phyloP scores from a whole-genome alignment of 805 yeast species.

The Cyberlindnera mississippiensis region DNA sequence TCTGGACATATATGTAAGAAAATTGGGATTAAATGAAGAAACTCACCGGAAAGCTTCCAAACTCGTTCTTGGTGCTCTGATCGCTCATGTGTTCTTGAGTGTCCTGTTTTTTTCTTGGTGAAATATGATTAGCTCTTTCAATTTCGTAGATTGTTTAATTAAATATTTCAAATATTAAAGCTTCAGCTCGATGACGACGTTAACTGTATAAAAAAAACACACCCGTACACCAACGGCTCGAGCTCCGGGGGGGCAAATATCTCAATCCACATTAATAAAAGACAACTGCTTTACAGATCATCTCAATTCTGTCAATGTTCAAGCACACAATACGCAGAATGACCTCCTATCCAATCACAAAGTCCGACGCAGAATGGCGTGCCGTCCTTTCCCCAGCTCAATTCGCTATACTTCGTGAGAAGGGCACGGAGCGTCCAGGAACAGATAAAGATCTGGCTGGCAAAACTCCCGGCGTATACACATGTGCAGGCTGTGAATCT shows the following conservation, averaged over 20 bases:
- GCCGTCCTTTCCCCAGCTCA: slow-evolving; percentile 75
- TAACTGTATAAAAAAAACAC: too few relatives aligned
- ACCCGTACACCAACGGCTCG: not conserved
- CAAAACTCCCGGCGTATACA: slow-evolving; percentile 57
- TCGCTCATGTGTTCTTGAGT: not conserved
- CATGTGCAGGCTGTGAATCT: slow-evolving; percentile 80
- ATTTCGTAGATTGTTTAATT: too few relatives aligned
- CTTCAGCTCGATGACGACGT: too few relatives aligned
- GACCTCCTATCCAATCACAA: slow-evolving; percentile 18
- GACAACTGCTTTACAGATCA: too few relatives aligned
- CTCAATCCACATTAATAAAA: not conserved
- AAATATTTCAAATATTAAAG: too few relatives aligned
- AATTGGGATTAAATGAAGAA: not conserved
- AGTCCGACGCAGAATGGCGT: slow-evolving; percentile 65
- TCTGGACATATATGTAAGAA: too few relatives aligned
- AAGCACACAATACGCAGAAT: slow-evolving; percentile 4
- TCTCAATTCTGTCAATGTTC: too few relatives aligned
- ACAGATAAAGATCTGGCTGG: slow-evolving; percentile 41
- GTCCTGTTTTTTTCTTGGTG: not conserved
- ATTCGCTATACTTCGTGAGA: slow-evolving; percentile 69
- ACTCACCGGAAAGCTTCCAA: slow-evolving; percentile 26
- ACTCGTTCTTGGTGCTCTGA: slow-evolving; percentile 2
- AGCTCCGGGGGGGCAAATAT: not conserved
- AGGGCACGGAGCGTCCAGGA: slow-evolving; percentile 43
- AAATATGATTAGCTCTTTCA: too few relatives aligned